Evolutionary conservation across 208 protist species (phyloP).

Genomic region (Trypanosoma scelopori): DNA sequence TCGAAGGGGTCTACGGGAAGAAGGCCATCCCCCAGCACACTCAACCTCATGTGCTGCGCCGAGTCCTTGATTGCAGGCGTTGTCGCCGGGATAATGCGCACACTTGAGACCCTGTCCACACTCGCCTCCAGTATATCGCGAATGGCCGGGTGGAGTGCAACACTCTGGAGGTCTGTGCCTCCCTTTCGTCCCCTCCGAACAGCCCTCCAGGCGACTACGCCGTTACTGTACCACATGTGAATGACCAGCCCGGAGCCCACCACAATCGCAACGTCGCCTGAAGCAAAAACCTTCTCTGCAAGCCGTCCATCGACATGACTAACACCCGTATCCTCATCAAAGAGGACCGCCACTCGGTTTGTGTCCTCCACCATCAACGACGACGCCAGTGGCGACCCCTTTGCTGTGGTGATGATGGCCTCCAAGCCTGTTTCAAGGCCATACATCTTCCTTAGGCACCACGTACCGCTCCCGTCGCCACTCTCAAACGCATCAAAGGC

Average conservation of each 20-base stretch:
- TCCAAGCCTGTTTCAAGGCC: conserved; percentile 58
- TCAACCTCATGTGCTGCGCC: conserved; percentile 38
- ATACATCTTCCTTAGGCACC: conserved; percentile 73
- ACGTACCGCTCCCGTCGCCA: conserved; percentile 61
- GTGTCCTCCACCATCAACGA: conserved; percentile 66
- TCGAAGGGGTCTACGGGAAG: conserved; percentile 85
- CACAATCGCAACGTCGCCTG: conserved; percentile 55
- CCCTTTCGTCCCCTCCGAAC: conserved; percentile 34
- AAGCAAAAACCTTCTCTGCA: conserved; percentile 36
- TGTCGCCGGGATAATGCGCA: conserved; percentile 55
- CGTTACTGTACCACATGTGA: conserved; percentile 53
- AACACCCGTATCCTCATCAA: conserved; percentile 60
- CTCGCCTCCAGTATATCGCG: conserved; percentile 30
- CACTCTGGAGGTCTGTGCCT: neutral
- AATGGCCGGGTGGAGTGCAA: conserved; percentile 25
- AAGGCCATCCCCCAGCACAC: conserved; percentile 68
- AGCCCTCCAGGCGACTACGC: conserved; percentile 40
- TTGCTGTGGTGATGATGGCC: conserved; percentile 59
- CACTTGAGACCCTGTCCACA: conserved; percentile 18
- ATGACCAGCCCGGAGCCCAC: conserved; percentile 54
- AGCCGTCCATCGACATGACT: conserved; percentile 17
- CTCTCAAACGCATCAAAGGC: conserved; percentile 65
- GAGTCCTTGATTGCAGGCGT: conserved; percentile 68
- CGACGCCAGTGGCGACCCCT: conserved; percentile 32
- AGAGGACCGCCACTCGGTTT: conserved; percentile 55